Evolutionary conservation across 108 stramenopile species (phyloP).

Genomic region (Craspedostauros australis): DNA sequence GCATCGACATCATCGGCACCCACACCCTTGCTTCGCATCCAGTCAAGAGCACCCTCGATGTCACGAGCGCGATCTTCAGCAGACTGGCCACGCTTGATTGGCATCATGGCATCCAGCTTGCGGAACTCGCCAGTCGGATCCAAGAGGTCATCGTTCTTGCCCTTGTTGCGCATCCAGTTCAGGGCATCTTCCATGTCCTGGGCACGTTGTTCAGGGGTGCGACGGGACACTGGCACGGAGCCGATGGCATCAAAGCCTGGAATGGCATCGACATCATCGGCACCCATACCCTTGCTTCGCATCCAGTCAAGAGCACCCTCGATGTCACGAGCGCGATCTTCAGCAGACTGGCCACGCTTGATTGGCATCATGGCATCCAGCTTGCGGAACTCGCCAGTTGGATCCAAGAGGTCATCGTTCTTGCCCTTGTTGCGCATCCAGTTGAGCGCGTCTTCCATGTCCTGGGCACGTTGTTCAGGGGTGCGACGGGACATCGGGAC

Average conservation of each 20-base stretch:
- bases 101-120: conserved; percentile 14
- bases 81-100: conserved; percentile 9
- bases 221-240: conserved; percentile 7
- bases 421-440: conserved; percentile 39
- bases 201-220: conserved; percentile 16
- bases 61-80: conserved; percentile 11
- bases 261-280: conserved; percentile 10
- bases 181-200: conserved; percentile 5
- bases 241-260: conserved; percentile 4
- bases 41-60: conserved; percentile 23
- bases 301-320: conserved; percentile 26
- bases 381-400: conserved; percentile 20
- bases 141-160: conserved; percentile 11
- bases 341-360: conserved; percentile 8
- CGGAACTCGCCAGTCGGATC: conserved; percentile 23
- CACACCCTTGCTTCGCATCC: conserved; percentile 14
- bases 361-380: conserved; percentile 13
- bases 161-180: conserved; percentile 38
- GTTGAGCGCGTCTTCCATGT: conserved; percentile 8
- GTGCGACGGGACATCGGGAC: conserved; percentile 16
- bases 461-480: conserved; percentile 13
- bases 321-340: conserved; percentile 11
- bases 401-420: conserved; percentile 5
- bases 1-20: background rate
- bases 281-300: conserved; percentile 5